These are phyloP conservation scores for Nephelium lappaceum DNA, from an alignment of 345 rosid genomes.

Conservation along the genomic window DNA sequence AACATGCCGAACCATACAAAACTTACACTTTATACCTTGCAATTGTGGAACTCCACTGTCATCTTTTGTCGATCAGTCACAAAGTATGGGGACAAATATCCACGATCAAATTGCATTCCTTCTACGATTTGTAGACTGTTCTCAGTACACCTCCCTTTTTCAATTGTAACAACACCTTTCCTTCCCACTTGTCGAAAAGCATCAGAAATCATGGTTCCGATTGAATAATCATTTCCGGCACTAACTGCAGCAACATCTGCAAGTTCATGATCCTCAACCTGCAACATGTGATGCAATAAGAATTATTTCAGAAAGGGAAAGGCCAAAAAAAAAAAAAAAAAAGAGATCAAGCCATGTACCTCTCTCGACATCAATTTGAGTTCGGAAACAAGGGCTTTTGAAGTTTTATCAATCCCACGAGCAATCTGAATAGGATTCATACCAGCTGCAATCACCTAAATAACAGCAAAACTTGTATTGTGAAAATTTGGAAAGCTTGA, in stretches of 20 bases:
- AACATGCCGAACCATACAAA: constrained; percentile 21
- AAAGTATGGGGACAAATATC: constrained; percentile 81
- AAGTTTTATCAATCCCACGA: constrained; percentile 82
- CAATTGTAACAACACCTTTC: constrained; percentile 73
- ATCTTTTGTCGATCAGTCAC: constrained; percentile 70
- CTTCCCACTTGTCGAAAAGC: constrained; percentile 74
- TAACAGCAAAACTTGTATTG: constrained; percentile 19
- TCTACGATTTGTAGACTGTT: constrained; percentile 67
- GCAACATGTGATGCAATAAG: constrained; percentile 22
- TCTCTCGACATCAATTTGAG: constrained; percentile 87
- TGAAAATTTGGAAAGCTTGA: not conserved
- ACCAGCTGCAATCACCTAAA: constrained; percentile 85
- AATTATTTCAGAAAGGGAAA: constrained; percentile 12
- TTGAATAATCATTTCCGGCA: constrained; percentile 74
- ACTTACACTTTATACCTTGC: constrained; percentile 62
- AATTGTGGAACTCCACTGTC: constrained; percentile 67
- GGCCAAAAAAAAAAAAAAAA: not conserved
- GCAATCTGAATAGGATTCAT: constrained; percentile 79
- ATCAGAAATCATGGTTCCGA: constrained; percentile 75
- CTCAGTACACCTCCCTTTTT: constrained; percentile 59
- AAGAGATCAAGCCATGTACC: constrained; percentile 36
- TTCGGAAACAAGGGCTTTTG: constrained; percentile 76
- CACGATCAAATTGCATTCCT: constrained; percentile 94
- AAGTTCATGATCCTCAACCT: constrained; percentile 88
- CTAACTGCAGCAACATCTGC: constrained; percentile 89